phyloP scores from a whole-genome alignment of 1,139 yeast species.

The Yarrowia galli region DNA sequence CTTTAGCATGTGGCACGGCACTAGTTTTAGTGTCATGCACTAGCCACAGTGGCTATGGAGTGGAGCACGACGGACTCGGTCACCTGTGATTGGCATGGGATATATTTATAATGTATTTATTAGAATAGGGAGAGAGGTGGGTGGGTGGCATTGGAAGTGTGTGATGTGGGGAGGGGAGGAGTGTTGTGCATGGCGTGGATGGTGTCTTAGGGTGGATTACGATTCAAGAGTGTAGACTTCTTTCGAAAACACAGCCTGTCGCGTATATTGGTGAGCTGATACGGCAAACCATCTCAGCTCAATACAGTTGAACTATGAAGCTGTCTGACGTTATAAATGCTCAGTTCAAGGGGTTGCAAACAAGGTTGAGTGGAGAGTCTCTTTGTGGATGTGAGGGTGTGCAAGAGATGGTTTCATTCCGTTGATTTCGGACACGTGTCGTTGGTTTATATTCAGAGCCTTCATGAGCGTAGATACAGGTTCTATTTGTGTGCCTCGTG shows the following conservation, averaged over 20 bases:
- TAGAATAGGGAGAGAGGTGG: background rate
- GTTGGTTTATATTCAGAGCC: no score
- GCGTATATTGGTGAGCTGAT: no score
- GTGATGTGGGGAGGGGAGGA: background rate
- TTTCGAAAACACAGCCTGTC: no score
- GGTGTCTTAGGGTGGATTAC: no score
- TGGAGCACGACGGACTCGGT: no score
- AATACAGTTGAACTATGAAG: background rate
- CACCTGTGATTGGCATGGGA: background rate
- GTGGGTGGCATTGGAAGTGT: no score
- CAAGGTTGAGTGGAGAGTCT: background rate
- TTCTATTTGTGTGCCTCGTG: no score
- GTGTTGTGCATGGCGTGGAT: background rate
- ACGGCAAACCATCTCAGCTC: no score
- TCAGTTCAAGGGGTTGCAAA: no score
- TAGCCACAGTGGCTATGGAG: slow-evolving; percentile 7
- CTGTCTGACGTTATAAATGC: background rate
- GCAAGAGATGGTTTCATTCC: background rate
- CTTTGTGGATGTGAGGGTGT: no score
- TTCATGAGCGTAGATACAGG: no score
- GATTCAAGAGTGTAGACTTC: no score
- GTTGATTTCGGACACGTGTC: background rate
- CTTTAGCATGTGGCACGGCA: slow-evolving; percentile 28
- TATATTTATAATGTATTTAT: slow-evolving; percentile 34
- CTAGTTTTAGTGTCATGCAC: slow-evolving; percentile 27